Evolutionary conservation across 139 green algal species (phyloP).

Genomic region (Trebouxia sp.): DNA sequence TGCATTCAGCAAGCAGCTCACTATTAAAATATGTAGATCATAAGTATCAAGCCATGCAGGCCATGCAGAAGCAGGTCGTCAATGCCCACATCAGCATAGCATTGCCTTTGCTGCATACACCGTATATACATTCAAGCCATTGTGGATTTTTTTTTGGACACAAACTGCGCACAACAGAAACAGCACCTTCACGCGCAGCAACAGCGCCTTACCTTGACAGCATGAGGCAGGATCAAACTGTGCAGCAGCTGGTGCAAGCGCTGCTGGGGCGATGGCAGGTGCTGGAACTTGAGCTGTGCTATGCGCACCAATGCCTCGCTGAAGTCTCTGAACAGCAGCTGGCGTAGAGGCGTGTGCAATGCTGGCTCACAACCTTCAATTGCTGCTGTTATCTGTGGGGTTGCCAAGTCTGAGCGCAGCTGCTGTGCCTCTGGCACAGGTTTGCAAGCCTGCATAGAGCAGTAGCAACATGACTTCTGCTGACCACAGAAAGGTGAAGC

Average conservation of each 20-base stretch:
- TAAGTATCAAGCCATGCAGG: too few relatives aligned
- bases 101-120: too few relatives aligned
- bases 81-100: too few relatives aligned
- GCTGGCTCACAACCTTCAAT: neutral
- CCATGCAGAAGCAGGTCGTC: too few relatives aligned
- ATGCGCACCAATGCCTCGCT: constrained; percentile 58
- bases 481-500: too few relatives aligned
- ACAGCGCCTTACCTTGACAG: constrained; percentile 18
- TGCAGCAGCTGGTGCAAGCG: constrained; percentile 58
- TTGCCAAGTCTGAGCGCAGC: neutral
- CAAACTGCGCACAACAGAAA: neutral
- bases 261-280: constrained; percentile 49
- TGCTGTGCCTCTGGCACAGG: neutral
- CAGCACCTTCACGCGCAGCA: neutral
- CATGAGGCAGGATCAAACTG: constrained; percentile 51
- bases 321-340: constrained; percentile 62
- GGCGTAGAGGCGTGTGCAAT: neutral
- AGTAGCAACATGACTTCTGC: too few relatives aligned
- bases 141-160: neutral
- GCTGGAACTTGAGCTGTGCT: constrained; percentile 43
- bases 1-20: too few relatives aligned
- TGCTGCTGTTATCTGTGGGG: neutral
- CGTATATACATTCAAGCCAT: too few relatives aligned
- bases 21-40: too few relatives aligned
- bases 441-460: constrained; percentile 1